Percentiles rank a stretch among this genome's conserved stretches.
These are phyloP conservation scores for Volvariella surrecta DNA, from an alignment of 1,284 basidiomycete genomes.

Conservation along the genomic window DNA sequence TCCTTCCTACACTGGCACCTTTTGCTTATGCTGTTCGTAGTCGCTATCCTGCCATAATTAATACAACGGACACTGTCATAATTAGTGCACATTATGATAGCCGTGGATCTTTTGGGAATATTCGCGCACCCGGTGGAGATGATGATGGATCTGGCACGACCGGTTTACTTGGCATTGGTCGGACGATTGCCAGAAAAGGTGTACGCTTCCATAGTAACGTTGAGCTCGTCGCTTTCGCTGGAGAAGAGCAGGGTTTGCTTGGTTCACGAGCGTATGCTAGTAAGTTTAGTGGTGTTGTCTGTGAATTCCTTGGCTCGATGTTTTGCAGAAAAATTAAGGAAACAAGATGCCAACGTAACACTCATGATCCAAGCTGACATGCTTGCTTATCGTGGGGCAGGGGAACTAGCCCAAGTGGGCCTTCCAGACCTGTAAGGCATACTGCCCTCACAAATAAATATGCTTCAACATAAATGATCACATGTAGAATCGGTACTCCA, in stretches of 20 bases:
- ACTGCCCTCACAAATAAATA: neutral
- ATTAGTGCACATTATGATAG: constrained; percentile 83
- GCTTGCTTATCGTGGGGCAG: constrained; percentile 69
- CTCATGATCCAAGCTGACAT: constrained; percentile 87
- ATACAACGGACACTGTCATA: constrained; percentile 55
- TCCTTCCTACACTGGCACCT: neutral
- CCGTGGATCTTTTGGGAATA: constrained; percentile 75
- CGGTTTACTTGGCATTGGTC: constrained; percentile 70
- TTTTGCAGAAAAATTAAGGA: constrained; percentile 43
- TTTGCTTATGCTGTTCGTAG: neutral
- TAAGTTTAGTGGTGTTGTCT: constrained; percentile 23
- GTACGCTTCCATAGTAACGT: constrained; percentile 62
- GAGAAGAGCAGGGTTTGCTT: constrained; percentile 63
- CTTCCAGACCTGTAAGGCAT: constrained; percentile 49
- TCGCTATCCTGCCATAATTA: constrained; percentile 39
- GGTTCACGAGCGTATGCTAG: constrained; percentile 63
- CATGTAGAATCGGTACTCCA: constrained; percentile 62
- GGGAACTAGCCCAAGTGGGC: constrained; percentile 74
- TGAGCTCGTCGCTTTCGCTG: constrained; percentile 61
- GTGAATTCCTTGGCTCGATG: neutral
- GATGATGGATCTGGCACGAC: constrained; percentile 79
- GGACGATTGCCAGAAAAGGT: constrained; percentile 52
- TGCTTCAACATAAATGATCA: neutral
- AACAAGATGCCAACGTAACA: constrained; percentile 55
- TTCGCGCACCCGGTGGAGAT: constrained; percentile 64